phyloP scores from a whole-genome alignment of 345 rosid species.

The Brassica nigra region DNA sequence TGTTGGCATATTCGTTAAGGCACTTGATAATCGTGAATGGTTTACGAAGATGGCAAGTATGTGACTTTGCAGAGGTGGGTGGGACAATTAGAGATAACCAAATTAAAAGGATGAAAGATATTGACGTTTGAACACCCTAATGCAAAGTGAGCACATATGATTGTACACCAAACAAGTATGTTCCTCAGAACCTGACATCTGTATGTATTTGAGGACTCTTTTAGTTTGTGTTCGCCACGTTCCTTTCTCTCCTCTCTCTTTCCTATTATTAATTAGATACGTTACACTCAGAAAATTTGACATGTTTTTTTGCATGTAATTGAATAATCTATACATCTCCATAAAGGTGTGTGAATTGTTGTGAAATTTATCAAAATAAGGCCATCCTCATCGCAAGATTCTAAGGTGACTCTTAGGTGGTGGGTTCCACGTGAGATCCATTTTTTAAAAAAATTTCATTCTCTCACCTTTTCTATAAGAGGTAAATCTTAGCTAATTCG shows the following conservation, averaged over 20 bases:
- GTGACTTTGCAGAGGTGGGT: slow-evolving; percentile 18
- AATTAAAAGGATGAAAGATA: slow-evolving; percentile 8
- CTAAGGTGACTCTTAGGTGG: no score
- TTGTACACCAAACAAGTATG: slow-evolving; percentile 19
- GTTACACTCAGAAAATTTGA: slow-evolving; percentile 29
- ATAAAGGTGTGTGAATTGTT: slow-evolving; percentile 1
- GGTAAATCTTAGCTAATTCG: no score
- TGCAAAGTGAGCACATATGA: slow-evolving; percentile 25
- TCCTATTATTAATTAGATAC: slow-evolving; percentile 15
- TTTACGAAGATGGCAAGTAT: slow-evolving; percentile 1
- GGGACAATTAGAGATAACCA: slow-evolving; percentile 12
- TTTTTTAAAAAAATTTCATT: no score
- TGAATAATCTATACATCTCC: not conserved
- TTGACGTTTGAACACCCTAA: not conserved
- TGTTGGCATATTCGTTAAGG: slow-evolving; percentile 24
- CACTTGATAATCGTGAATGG: not conserved
- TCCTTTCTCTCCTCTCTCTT: not conserved
- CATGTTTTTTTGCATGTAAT: slow-evolving; percentile 15
- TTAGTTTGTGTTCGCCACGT: slow-evolving; percentile 37
- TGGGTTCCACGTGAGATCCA: no score
- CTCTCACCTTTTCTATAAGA: no score
- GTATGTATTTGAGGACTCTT: slow-evolving; percentile 10
- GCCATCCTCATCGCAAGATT: no score
- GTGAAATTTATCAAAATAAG: not conserved
- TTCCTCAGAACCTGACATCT: slow-evolving; percentile 24